A percentile compares a stretch with the other conserved stretches of the same genome.
phyloP scores from a whole-genome alignment of 306 rosid species.

The Elaeagnus macrophylla region DNA sequence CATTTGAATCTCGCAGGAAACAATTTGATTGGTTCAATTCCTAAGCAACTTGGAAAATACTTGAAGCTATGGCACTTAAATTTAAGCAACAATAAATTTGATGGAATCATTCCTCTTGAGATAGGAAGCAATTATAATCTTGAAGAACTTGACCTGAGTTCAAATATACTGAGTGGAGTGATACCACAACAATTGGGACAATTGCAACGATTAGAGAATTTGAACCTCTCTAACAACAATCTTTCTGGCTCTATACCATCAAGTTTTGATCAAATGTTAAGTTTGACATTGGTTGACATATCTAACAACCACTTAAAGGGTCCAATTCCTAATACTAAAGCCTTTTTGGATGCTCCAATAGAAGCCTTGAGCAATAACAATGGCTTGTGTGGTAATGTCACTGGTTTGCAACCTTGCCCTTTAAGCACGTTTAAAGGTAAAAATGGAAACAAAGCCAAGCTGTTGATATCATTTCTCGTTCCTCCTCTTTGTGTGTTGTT shows the following conservation, averaged over 20 bases:
- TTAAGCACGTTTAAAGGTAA: not conserved
- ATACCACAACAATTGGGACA: slow-evolving; percentile 29
- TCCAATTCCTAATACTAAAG: slow-evolving; percentile 20
- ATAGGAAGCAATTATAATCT: slow-evolving; percentile 18
- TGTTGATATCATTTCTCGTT: not conserved
- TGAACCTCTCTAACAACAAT: slow-evolving; percentile 38
- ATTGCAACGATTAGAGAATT: slow-evolving; percentile 13
- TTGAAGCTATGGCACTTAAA: slow-evolving; percentile 10
- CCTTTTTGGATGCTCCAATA: slow-evolving; percentile 5
- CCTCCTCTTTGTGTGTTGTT: not conserved
- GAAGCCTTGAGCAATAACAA: slow-evolving; percentile 4
- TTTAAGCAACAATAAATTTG: slow-evolving; percentile 15
- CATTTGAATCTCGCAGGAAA: slow-evolving; percentile 16
- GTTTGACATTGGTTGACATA: slow-evolving; percentile 25
- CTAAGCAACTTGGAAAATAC: slow-evolving; percentile 2
- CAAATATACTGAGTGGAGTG: slow-evolving; percentile 17
- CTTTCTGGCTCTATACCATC: slow-evolving; percentile 37
- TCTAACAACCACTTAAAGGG: slow-evolving; percentile 26
- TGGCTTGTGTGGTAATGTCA: slow-evolving; percentile 16
- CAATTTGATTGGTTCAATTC: slow-evolving; percentile 14
- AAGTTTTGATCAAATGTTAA: slow-evolving; percentile 13
- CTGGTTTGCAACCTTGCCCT: not conserved
- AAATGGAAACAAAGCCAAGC: not conserved
- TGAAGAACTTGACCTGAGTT: slow-evolving; percentile 33
- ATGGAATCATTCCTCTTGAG: slow-evolving; percentile 7